Base-by-base conservation (phyloP, 2,329 filamentous ascomycete species). In the Cladobotryum protrusum region DNA sequence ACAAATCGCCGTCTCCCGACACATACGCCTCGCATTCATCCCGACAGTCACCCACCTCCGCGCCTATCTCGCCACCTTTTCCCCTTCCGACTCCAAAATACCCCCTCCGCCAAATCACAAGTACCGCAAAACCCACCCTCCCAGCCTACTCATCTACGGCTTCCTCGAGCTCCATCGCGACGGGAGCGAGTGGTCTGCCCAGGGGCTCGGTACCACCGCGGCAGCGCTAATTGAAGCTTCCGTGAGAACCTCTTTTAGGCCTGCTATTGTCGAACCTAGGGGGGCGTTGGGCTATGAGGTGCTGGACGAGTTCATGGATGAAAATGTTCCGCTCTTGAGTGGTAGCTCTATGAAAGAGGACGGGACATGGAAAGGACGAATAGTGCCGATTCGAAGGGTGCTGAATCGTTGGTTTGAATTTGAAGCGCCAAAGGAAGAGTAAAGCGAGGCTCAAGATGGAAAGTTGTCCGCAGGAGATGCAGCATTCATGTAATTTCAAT, bases 1-100 rank as follows among this genome's bases (percentile, higher is more conserved):
- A 48, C 78, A 88, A 54, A 73, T 91, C 24, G 79, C 84, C 43
- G 76, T 79, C 3, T 85, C 88, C 7, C 79, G 82, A 29, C 81
- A 84, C 59, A 77, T 95, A 54, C 81, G 79, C 48, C 67, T 91
- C 8, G 71, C 81, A 34, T 96, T 95, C 67, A 79, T 82, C 48
- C 82, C 88, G 0, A 89, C 86, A 2, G 77, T 93, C 48, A 82
- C 86, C 18, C 83, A 87, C 64, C 78, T 96, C 6, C 84, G 89
- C 48, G 88, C 88, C 34, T 88, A 85, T 60, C 74, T 96, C 15
- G 74, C 85, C 39, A 74, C 80, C 46, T 77, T 81, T 52, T 68
- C 68, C 15, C 55, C 65, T 2, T 55, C 58, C 1, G 63, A 70
- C 49, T 70, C 71, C 8, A 64, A 57, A 14, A 58, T 72, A 0